Evolutionary conservation across 192 early-diverging fungal species (phyloP).

Genomic region (Oehlia diaphana): DNA sequence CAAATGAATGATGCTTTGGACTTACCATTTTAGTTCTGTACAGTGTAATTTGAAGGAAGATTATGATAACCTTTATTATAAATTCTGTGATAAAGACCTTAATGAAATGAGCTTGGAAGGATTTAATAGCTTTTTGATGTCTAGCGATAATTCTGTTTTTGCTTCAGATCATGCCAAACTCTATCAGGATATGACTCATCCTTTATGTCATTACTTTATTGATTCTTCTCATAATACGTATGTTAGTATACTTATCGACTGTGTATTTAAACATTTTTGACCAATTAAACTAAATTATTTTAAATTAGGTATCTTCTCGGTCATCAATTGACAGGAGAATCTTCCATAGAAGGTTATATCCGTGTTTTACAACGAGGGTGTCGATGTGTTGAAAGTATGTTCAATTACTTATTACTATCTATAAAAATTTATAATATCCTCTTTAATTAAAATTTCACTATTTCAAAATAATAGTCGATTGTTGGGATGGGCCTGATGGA

Average conservation of each 20-base stretch:
- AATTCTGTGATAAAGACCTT: constrained; percentile 46
- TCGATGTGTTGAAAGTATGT: constrained; percentile 80
- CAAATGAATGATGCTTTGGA: not conserved
- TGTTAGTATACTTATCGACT: not conserved
- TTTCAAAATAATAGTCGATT: constrained; percentile 66
- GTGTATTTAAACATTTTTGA: not conserved
- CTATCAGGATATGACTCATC: constrained; percentile 67
- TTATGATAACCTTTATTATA: constrained; percentile 56
- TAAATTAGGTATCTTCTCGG: constrained; percentile 64
- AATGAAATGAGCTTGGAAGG: constrained; percentile 63
- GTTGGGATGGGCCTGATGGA: constrained; percentile 82
- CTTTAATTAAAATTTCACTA: constrained; percentile 10
- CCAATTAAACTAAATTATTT: not conserved
- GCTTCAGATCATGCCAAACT: constrained; percentile 49
- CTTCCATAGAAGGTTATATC: constrained; percentile 86
- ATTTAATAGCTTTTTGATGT: constrained; percentile 64
- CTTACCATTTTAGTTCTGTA: constrained; percentile 1
- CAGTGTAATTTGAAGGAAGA: constrained; percentile 45
- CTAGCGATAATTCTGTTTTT: constrained; percentile 61
- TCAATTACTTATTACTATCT: not conserved
- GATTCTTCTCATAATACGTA: constrained; percentile 87
- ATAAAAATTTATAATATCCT: not conserved
- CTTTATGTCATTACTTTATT: constrained; percentile 80
- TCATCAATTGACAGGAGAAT: constrained; percentile 77
- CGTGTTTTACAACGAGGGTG: constrained; percentile 83